These are phyloP conservation scores for Calonectria multiphialidica DNA, from an alignment of 2,329 filamentous ascomycete species.

Conservation along the genomic window DNA sequence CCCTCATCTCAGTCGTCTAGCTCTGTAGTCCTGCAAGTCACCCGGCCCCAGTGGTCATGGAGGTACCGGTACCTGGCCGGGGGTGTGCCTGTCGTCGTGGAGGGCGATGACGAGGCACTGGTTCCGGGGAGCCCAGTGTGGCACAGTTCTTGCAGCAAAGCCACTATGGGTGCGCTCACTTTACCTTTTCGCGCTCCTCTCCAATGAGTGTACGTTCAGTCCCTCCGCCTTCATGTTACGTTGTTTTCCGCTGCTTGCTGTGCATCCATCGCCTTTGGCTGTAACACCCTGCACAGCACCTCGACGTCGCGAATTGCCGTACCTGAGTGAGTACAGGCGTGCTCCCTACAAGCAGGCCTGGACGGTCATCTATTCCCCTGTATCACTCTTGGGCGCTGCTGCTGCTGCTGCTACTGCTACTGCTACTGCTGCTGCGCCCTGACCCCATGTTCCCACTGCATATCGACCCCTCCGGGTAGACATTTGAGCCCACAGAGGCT, in stretches of 20 bases:
- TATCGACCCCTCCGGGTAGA: not conserved
- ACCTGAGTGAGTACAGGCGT: not conserved
- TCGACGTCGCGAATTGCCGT: not conserved
- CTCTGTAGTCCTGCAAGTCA: conserved; percentile 37
- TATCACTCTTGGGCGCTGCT: not conserved
- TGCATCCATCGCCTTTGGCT: not conserved
- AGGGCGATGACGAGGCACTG: conserved; percentile 57
- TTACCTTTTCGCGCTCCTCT: conserved; percentile 20
- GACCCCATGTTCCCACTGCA: conserved; percentile 5
- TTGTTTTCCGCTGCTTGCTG: conserved; percentile 1
- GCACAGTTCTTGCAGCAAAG: conserved; percentile 40
- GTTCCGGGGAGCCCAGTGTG: conserved; percentile 38
- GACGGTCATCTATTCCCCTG: not conserved
- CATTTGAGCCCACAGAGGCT: not conserved
- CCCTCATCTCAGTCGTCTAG: not conserved
- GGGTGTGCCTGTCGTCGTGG: conserved; percentile 41
- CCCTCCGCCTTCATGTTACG: conserved; percentile 1
- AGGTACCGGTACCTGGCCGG: conserved; percentile 45
- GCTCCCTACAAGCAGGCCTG: not conserved
- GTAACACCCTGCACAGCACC: not conserved
- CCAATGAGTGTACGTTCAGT: not conserved
- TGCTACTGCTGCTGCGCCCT: not conserved
- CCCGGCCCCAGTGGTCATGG: conserved; percentile 20
- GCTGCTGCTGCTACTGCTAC: not conserved
- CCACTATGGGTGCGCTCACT: conserved; percentile 32